Conservation (phyloP, 768 basidiomycete species). For the Trametes coccinea region DNA sequence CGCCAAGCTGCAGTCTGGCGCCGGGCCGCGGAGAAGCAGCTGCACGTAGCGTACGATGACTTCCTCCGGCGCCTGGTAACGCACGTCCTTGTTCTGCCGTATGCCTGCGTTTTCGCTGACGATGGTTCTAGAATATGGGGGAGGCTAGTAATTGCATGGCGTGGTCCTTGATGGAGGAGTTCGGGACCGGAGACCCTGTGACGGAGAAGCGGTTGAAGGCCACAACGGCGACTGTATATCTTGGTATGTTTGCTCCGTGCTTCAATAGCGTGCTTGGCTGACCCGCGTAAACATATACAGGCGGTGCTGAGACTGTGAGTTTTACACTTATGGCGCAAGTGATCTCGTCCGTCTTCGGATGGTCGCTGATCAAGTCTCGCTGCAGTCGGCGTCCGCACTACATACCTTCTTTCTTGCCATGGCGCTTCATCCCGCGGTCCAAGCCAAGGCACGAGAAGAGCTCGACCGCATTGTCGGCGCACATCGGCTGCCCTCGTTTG, state of each 20-base stretch:
- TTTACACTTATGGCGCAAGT: no score
- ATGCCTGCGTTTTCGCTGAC: no score
- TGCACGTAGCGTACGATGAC: constrained; percentile 25
- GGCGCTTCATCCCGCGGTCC: constrained; percentile 55
- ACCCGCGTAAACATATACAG: background rate
- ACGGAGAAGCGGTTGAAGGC: background rate
- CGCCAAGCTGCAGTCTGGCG: constrained; percentile 22
- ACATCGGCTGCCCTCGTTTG: constrained; percentile 56
- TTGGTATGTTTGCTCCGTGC: background rate
- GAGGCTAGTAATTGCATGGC: constrained; percentile 5
- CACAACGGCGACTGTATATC: constrained; percentile 16
- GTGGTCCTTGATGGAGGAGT: background rate
- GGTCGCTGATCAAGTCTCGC: background rate
- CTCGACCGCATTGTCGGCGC: constrained; percentile 58
- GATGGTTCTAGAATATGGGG: no score
- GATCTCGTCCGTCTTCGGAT: no score
- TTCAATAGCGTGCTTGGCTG: background rate
- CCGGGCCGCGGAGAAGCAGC: constrained; percentile 23
- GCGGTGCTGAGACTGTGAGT: constrained; percentile 9
- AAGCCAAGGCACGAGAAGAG: constrained; percentile 60
- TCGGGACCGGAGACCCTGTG: background rate
- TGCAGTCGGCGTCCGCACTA: constrained; percentile 51
- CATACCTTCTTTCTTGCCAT: constrained; percentile 66
- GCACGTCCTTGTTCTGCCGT: no score
- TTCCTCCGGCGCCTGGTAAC: constrained; percentile 14